Conservation (phyloP, 495 filamentous ascomycete species). For the Amniculicola lignicola region DNA sequence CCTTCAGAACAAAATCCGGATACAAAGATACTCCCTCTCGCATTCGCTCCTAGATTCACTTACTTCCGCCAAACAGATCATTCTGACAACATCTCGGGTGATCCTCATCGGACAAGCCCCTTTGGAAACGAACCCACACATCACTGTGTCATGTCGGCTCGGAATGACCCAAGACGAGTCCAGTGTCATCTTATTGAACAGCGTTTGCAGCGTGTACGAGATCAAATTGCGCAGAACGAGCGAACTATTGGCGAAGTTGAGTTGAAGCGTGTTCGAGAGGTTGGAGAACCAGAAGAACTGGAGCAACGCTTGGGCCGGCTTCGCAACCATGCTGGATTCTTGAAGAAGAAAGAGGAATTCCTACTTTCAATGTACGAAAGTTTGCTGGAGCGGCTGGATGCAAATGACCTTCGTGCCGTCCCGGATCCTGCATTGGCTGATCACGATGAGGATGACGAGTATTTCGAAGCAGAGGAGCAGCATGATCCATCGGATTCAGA, state of each 20-base stretch:
- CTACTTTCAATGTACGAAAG: constrained; percentile 69
- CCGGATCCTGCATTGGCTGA: constrained; percentile 49
- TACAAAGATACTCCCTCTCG: constrained; percentile 88
- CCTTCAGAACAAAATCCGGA: constrained; percentile 87
- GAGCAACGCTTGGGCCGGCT: constrained; percentile 64
- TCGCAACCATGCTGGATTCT: constrained; percentile 63
- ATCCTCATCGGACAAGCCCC: constrained; percentile 69
- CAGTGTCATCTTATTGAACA: constrained; percentile 81
- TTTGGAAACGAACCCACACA: constrained; percentile 93
- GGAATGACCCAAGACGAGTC: constrained; percentile 84
- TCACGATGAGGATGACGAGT: constrained; percentile 46
- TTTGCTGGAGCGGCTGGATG: constrained; percentile 57
- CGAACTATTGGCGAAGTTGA: constrained; percentile 45
- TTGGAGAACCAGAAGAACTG: constrained; percentile 51
- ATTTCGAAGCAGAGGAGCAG: constrained; percentile 50
- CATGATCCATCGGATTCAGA: constrained; percentile 41
- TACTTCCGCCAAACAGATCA: constrained; percentile 99
- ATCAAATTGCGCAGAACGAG: constrained; percentile 71
- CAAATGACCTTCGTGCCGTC: constrained; percentile 45
- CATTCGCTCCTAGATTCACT: constrained; percentile 88
- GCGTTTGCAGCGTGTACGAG: constrained; percentile 70
- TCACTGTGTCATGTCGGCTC: constrained; percentile 89
- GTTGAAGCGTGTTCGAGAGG: constrained; percentile 40
- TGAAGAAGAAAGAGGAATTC: constrained; percentile 73
- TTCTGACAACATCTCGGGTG: constrained; percentile 60